Base-by-base conservation (phyloP, 2,329 filamentous ascomycete species). In the Fusarium subtropicale region DNA sequence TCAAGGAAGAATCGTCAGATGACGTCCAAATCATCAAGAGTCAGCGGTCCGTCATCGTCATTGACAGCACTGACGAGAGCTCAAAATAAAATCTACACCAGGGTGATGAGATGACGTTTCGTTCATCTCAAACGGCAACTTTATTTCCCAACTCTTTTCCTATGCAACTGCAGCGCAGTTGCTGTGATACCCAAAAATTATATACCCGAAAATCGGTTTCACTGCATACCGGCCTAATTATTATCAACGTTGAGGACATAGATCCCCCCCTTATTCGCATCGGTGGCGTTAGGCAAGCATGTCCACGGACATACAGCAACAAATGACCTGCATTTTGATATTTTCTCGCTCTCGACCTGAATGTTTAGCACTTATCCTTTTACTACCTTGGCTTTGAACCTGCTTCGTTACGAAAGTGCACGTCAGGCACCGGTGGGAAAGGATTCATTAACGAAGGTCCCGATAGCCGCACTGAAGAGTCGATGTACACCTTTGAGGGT, bases 61-160 rank as follows among this genome's bases (percentile, higher is more conserved):
- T 69, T 20, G 71, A 69, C 36, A 71, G 61, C 54, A 66, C 60
- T 26, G 71, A 74, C 44, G 71, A 74, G 45, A 61, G 69, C 33
- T 58, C 67, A 60, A 44, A 31, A 26, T 71, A 56, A 62, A 42
- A 50, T 60, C 42, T 42, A 51, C n/a, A 44, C 22, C 16, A 20
- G 45, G 50, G 39, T 56, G 57, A 46, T 36, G 22, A 10, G 22
- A 36, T n/a, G 20, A 55, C 22, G 36, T 11, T 45, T 45, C 52
- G 36, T n/a, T 26, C 36, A 22, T 46, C 56, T 45, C 56, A 50
- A 48, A 51, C 15, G 38, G 28, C 59, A 36, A 64, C 47, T 20
- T 50, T 36, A 52, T 36, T 45, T 36, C 58, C 45, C 33, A 51
- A 51, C 39, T 41, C 56, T 41, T 53, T 44, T 36, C 56, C 47